Evolutionary conservation across 2,329 filamentous ascomycete genomes (phyloP).

Genomic region (Saccharata proteae): DNA sequence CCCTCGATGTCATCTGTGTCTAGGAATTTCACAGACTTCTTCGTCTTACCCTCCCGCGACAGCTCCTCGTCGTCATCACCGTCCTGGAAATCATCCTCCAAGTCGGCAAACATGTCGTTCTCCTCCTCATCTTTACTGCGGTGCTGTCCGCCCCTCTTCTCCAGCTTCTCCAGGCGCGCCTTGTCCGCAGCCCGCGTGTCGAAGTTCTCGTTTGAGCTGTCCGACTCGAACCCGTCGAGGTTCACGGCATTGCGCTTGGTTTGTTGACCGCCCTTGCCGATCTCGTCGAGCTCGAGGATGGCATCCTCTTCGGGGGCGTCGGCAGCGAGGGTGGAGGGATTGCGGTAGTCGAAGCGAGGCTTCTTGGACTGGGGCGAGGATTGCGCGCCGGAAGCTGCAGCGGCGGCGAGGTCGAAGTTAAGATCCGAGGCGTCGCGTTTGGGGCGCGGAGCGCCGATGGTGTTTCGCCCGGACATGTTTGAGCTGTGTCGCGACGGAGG

Average conservation of each 20-base stretch:
- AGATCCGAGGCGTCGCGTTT: slow-evolving; percentile 45
- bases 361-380: slow-evolving; percentile 46
- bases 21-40: slow-evolving; percentile 50
- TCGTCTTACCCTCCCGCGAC: slow-evolving; percentile 40
- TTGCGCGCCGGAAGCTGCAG: no score
- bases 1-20: slow-evolving; percentile 60
- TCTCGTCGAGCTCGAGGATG: slow-evolving; percentile 82
- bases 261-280: slow-evolving; percentile 53
- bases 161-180: slow-evolving; percentile 33
- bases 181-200: slow-evolving; percentile 57
- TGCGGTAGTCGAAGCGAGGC: slow-evolving; percentile 85
- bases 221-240: slow-evolving; percentile 91
- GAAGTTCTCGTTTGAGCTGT: slow-evolving; percentile 84
- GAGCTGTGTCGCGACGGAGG: background rate
- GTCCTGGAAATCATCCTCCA: slow-evolving; percentile 46
- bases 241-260: slow-evolving; percentile 92
- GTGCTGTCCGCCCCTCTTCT: slow-evolving; percentile 21
- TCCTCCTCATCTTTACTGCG: slow-evolving; percentile 50
- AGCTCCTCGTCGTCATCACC: slow-evolving; percentile 43
- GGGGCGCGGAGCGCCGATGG: slow-evolving; percentile 49
- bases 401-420: slow-evolving; percentile 45
- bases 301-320: slow-evolving; percentile 65
- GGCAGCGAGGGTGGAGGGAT: slow-evolving; percentile 81
- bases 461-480: background rate
- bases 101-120: slow-evolving; percentile 72